Base-by-base conservation (phyloP, 148 eudicot species). In the Chenopodium suecicum region DNA sequence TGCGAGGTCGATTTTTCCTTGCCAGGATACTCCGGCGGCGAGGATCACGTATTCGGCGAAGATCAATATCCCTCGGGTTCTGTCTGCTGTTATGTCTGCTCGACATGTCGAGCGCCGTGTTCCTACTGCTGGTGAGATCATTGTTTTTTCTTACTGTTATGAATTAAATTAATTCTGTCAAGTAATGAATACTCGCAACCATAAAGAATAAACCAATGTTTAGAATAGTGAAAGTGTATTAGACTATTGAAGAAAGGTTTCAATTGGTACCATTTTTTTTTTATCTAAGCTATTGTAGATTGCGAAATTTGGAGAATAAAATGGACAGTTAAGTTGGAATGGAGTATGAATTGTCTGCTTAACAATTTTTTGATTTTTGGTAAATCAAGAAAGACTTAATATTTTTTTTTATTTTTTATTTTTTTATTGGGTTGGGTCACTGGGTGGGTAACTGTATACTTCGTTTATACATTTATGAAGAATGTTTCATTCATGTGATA, bases 11-110 rank as follows among this genome's bases (percentile, higher is more conserved):
- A 81, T 96, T 23, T 96, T 96, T 70, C 99, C 99, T 0, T 93
- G 98, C 74, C 99, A 95, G 83, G 99, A 95, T 78, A 95, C 99
- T 2, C 99, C 99, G 4, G 95, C 97, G 2, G 94, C 94, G 1
- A 84, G 99, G 82, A 70, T 95, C 34, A 25, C 81, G 41, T 95
- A 87, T 31, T 69, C 90, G 2, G 97, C 99, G 1, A 79, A 84
- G 54, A 46, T 95, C 52, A 95, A 95, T 74, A 25, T 95, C n/a
- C 99, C 99, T 3, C 44, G 82, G 23, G 75, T 84, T 63, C 76
- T 95, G 3, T 86, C 94, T 0, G 94, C 93, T 0, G 99, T 95
- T 22, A 95, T 95, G 99, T 86, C 97, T 0, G 99, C 94, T 17
- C 88, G 88, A 37, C 99, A 95, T 41, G 88, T 94, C 4, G 89